Percentiles rank a stretch among this genome's conserved stretches.
phyloP scores from a whole-genome alignment of 2,329 filamentous ascomycete genomes.

The Xylariales sp. region DNA sequence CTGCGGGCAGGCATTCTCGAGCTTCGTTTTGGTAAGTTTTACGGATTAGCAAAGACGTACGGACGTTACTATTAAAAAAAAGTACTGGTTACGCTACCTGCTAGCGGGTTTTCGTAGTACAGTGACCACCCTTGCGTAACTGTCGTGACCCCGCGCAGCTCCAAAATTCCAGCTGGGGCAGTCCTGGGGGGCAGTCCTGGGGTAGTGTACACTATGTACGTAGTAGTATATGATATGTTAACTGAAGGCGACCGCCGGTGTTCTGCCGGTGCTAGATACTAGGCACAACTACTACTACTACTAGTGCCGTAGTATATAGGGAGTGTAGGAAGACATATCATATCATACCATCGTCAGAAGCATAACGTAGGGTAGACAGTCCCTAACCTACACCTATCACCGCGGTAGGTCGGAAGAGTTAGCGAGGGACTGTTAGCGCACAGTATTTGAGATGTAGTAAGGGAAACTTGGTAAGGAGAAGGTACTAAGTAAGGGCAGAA shows the following conservation, averaged over 20 bases:
- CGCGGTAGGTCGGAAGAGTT: too few species aligned
- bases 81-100: too few species aligned
- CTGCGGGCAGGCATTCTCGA: neutral
- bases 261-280: too few species aligned
- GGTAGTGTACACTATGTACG: neutral
- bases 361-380: too few species aligned
- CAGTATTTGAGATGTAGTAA: constrained; percentile 28
- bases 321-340: neutral
- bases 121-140: neutral
- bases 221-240: neutral
- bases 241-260: too few species aligned
- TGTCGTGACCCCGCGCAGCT: constrained; percentile 10
- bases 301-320: too few species aligned
- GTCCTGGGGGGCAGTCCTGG: neutral
- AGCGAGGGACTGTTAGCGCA: neutral
- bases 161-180: constrained; percentile 4
- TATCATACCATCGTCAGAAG: neutral
- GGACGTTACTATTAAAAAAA: neutral
- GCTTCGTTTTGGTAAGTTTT: neutral
- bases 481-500: too few species aligned
- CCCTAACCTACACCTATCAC: too few species aligned
- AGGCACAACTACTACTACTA: too few species aligned
- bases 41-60: neutral
- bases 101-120: neutral
- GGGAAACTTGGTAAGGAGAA: neutral